Evolutionary conservation across 345 rosid species (phyloP).

Genomic region (Abelmoschus esculentus): DNA sequence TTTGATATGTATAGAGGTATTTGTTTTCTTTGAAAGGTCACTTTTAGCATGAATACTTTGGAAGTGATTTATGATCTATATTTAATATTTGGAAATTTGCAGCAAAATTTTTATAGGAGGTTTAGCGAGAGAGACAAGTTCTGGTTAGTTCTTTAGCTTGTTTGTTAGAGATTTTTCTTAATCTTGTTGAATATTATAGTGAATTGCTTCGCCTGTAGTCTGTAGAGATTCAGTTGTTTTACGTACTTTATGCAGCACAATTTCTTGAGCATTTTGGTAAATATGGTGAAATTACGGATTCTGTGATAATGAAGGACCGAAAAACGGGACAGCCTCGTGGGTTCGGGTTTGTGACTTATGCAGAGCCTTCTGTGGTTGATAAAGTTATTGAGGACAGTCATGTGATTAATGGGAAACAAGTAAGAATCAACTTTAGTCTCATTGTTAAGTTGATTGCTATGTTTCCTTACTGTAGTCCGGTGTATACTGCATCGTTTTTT

Average conservation of each 20-base stretch:
- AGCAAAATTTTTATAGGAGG: too few relatives aligned
- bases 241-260: conserved; percentile 36
- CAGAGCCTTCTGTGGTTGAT: conserved; percentile 43
- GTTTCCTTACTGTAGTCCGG: background rate
- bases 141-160: too few relatives aligned
- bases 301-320: conserved; percentile 76
- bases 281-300: conserved; percentile 46
- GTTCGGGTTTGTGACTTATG: conserved; percentile 94
- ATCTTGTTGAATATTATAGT: too few relatives aligned
- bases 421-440: conserved; percentile 18
- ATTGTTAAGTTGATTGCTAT: background rate
- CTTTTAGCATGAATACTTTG: too few relatives aligned
- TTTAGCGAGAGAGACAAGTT: too few relatives aligned
- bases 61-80: too few relatives aligned
- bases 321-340: conserved; percentile 92
- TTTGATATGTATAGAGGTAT: too few relatives aligned
- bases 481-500: background rate
- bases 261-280: conserved; percentile 76
- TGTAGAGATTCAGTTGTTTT: too few relatives aligned
- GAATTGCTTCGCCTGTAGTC: too few relatives aligned
- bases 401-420: conserved; percentile 79
- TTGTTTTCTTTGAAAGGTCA: too few relatives aligned
- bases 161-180: too few relatives aligned
- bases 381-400: conserved; percentile 40
- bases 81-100: too few relatives aligned